Base-by-base conservation (phyloP, 1,139 yeast species). In the Candida labiduridarum region DNA sequence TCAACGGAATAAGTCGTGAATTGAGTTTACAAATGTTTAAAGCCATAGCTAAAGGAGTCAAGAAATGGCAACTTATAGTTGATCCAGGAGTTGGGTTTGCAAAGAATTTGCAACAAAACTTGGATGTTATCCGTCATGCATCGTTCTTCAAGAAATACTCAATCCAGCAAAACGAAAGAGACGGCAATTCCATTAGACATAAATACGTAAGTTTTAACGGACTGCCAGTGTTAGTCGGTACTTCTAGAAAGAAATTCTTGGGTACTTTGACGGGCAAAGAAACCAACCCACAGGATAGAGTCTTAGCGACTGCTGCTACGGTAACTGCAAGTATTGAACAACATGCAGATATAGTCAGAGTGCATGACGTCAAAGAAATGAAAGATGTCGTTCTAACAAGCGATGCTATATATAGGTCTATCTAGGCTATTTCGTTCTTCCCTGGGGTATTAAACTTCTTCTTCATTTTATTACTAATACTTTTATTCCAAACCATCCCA, bases 11-110 rank as follows among this genome's bases (percentile, higher is more conserved):
- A 2, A 80, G 87, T 9, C 69, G 82, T 44, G 99, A 94, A 64
- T 69, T 94, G 44, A 73, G 84, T 11, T 59, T 61, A 1, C 82
- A 84, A 51, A 76, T 89, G 36, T 59, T 67, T 1, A 76, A 72
- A 49, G 96, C 97, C 9, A 70, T 81, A 46, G 63, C 60, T 0
- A 70, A 69, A 0, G 97, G 97, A 1, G 82, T 94, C 1, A 76
- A 77, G 51, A 83, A 95, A 65, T 94, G 97, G 97, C 98, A 94
- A 67, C 72, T 94, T 2, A 84, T 95, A 15, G 64, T 91, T 11
- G 99, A 94, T 66, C 99, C 99, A 0, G 99, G 99, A 1, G 70
- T 94, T 48, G 99, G 99, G 1, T 94, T 94, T 69, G 97, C 98
- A 18, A 94, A 94, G 65, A 78, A 77, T 49, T 61, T 79, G 42